Base-by-base conservation (phyloP, 179 eudicot species). In the Pouteria campechiana region DNA sequence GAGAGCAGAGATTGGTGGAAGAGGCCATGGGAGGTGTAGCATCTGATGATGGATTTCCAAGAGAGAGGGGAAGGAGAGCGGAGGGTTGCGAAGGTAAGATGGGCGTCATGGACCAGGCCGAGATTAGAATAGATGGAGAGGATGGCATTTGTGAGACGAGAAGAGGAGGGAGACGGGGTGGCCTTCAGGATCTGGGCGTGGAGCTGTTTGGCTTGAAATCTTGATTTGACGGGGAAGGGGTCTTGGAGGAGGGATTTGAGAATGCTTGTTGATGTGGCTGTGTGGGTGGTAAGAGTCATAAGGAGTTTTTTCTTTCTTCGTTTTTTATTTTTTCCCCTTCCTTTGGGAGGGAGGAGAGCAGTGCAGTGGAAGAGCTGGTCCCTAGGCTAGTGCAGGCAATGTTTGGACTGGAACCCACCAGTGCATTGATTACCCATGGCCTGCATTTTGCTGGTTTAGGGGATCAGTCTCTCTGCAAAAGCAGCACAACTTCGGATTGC, bases 181-280 rank as follows among this genome's bases (percentile, higher is more conserved):
- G n/a, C n/a, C 62, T 67, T 77, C 64, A 83, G 38, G 59, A 84
- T 39, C 6, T 70, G 84, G 54, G 92, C 92, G 63, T 88, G 97
- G 37, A 80, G 68, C 41, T 80, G 87, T 18, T 66, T 71, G 39
- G 84, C 81, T 65, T 72, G 83, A 16, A 70, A 68, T 50, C 40
- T 72, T 15, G 86, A 52, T 44, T 60, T 61, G 63, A 77, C 53
- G 19, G 55, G 39, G 13, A 55, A 27, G 48, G 86, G 73, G 51
- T 20, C 63, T 17, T 44, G 48, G 1, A 79, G 65, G 23, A 73
- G 51, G 23, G 50, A 55, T 56, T 55, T 70, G 38, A 73, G 32
- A 37, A 62, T n/a, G n/a, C n/a, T n/a, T n/a, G n/a, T n/a, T n/a
- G 15, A 17, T 17, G 1, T 18, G n/a, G n/a, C n/a, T n/a, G n/a